phyloP scores from a whole-genome alignment of 345 rosid genomes.

The Lagerstroemia speciosa region DNA sequence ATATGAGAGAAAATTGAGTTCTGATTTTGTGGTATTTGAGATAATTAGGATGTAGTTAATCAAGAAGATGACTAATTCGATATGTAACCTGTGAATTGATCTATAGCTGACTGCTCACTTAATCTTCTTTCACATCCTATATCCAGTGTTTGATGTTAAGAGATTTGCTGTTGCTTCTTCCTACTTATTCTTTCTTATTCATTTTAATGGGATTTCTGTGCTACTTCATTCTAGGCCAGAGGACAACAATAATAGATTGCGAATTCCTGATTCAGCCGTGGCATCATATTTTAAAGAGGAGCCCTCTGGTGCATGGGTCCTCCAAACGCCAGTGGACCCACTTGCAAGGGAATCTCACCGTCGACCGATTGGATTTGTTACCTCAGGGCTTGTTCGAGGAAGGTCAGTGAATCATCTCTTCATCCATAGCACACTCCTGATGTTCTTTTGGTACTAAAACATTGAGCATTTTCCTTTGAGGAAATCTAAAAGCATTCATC shows the following conservation, averaged over 20 bases:
- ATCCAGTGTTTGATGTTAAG: background rate
- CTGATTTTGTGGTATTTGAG: too few relatives aligned
- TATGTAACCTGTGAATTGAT: background rate
- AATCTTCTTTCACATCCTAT: background rate
- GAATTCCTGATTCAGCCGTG: conserved; percentile 43
- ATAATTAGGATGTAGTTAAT: too few relatives aligned
- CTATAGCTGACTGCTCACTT: background rate
- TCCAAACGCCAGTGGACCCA: conserved; percentile 43
- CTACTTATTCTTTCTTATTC: background rate
- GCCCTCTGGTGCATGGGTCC: conserved; percentile 56
- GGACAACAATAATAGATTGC: conserved; percentile 28
- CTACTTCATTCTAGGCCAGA: conserved; percentile 29
- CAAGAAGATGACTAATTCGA: too few relatives aligned
- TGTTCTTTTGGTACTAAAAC: background rate
- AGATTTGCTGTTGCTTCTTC: background rate
- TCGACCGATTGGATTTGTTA: conserved; percentile 78
- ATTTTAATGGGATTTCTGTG: background rate
- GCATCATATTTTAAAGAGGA: conserved; percentile 60
- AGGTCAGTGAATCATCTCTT: conserved; percentile 31
- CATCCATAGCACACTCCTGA: background rate
- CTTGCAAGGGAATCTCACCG: conserved; percentile 33
- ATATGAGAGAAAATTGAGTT: too few relatives aligned
- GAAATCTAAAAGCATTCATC: too few relatives aligned
- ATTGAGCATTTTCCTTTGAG: too few relatives aligned
- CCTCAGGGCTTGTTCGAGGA: conserved; percentile 75